Base-by-base conservation (phyloP, 352 stramenopile species). In the Hyaloperonospora arabidopsidis region DNA sequence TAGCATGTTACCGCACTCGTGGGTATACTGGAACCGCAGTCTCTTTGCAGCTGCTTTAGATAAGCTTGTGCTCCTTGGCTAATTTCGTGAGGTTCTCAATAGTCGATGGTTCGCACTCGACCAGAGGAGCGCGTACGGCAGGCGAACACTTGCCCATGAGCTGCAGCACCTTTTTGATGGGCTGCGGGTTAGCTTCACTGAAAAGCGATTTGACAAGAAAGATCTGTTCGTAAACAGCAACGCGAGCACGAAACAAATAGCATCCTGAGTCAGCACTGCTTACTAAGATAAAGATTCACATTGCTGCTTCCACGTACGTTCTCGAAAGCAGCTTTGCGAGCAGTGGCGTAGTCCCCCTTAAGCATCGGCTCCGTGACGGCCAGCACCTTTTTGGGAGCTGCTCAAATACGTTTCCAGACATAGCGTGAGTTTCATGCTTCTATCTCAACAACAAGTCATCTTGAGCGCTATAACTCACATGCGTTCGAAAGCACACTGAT, bases 401-500 rank as follows among this genome's bases (percentile, higher is more conserved):
- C 55, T 55, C 38, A 44, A 10, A 44, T 19, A 6, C 19, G 19
- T 19, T 12, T 21, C 11, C 8, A 41, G 15, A 17, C 5, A 44
- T 12, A 44, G 15, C 19, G n/a, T 22, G 2, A 44, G 38, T 4
- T n/a, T n/a, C n/a, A n/a, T 41, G 12, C 13, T 15, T 6, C 12
- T 15, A 41, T 15, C 35, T 44, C 19, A 8, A 8, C 25, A 12
- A 41, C n/a, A 8, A 23, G 47, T 12, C 18, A n/a, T 23, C 3
- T n/a, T 54, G 12, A 25, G 5, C 29, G 59, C 36, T 40, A 41
- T 17, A 14, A 79, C 79, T 48, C 57, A 92, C 81, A 81, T 14
- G 75, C 76, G 57, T 96, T 96, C 59, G 85, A 95, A 49, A 96
- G 77, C 54, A 96, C 87, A 55, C 85, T 95, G 55, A 96, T 95